These are phyloP conservation scores for Coix lacrymajobi DNA, from an alignment of 176 grass and related monocot species.

Conservation along the genomic window DNA sequence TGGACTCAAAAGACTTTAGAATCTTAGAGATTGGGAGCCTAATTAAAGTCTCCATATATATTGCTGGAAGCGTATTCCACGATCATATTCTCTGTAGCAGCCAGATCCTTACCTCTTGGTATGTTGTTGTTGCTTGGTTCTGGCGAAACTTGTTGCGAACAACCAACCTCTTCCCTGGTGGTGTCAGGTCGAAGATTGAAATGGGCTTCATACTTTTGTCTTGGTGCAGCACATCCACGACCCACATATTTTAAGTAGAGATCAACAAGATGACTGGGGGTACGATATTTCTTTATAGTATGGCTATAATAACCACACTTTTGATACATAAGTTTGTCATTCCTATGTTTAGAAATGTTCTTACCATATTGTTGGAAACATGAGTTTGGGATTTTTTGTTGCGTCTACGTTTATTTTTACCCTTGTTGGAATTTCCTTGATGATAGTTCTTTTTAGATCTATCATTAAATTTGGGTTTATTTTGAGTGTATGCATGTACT, in stretches of 20 bases:
- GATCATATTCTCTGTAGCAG: too few relatives aligned
- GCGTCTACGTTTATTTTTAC: not conserved
- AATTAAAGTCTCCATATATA: too few relatives aligned
- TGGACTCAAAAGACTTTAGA: too few relatives aligned
- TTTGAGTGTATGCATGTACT: not conserved
- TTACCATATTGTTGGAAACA: not conserved
- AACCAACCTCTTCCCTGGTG: too few relatives aligned
- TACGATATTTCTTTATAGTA: not conserved
- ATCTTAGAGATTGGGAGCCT: too few relatives aligned
- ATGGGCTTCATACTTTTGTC: not conserved
- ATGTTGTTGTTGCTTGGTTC: too few relatives aligned
- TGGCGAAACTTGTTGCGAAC: too few relatives aligned
- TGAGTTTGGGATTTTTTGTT: not conserved
- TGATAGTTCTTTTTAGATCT: not conserved
- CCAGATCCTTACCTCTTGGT: too few relatives aligned
- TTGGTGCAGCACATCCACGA: not conserved
- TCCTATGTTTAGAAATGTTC: not conserved
- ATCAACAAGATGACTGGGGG: not conserved
- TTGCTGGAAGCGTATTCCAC: too few relatives aligned
- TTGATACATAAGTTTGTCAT: not conserved
- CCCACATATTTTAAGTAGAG: not conserved
- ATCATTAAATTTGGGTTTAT: not conserved
- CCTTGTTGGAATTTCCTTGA: not conserved
- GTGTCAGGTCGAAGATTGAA: not conserved
- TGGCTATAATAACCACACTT: not conserved